phyloP scores from a whole-genome alignment of 2,329 filamentous ascomycete species.

The Didymosphaeria variabile region DNA sequence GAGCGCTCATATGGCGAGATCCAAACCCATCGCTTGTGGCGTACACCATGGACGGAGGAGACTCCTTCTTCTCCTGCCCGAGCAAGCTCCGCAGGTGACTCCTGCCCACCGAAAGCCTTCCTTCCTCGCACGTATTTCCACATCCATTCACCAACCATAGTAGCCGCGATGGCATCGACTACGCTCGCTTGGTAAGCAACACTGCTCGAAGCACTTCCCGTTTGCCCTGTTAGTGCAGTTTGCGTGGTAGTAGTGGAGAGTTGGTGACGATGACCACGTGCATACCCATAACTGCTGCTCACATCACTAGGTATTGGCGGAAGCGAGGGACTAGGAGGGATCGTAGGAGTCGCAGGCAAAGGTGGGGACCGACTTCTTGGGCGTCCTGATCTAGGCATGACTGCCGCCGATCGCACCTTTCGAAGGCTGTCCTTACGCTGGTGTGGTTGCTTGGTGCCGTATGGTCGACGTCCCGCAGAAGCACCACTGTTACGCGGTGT shows the following conservation, averaged over 20 bases:
- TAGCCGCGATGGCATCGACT: constrained; percentile 95
- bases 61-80: constrained; percentile 63
- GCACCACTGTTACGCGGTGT: constrained; percentile 62
- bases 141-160: constrained; percentile 99
- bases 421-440: constrained; percentile 71
- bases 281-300: constrained; percentile 57
- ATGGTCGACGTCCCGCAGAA: constrained; percentile 51
- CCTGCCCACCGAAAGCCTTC: constrained; percentile 86
- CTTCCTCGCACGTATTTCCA: constrained; percentile 87
- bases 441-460: constrained; percentile 41
- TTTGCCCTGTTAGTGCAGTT: constrained; percentile 66
- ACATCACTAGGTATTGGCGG: constrained; percentile 79
- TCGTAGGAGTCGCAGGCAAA: constrained; percentile 72
- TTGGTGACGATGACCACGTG: constrained; percentile 61
- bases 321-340: constrained; percentile 74
- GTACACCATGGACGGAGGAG: constrained; percentile 74
- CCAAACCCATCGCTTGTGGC: constrained; percentile 99
- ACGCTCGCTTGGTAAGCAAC: constrained; percentile 77
- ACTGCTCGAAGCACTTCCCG: constrained; percentile 63
- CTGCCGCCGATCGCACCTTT: constrained; percentile 84
- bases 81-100: constrained; percentile 60
- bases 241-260: constrained; percentile 68
- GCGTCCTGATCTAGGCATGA: constrained; percentile 64
- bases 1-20: constrained; percentile 94
- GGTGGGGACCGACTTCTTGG: constrained; percentile 63